These are phyloP conservation scores for Ogataea corticis DNA, from an alignment of 805 yeast species.

Conservation along the genomic window DNA sequence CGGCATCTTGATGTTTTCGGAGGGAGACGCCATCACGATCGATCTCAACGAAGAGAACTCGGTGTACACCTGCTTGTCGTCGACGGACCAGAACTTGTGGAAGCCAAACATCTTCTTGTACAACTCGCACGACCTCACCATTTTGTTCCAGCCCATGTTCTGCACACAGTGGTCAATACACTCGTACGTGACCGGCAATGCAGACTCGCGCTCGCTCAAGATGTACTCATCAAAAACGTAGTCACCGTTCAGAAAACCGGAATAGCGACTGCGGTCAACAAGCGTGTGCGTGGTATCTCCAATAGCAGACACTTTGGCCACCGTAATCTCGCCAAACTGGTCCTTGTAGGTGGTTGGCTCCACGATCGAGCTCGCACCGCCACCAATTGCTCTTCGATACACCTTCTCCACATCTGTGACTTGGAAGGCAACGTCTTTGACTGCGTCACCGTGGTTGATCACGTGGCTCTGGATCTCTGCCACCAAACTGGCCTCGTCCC, in stretches of 20 bases:
- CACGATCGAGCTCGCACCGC: slow-evolving; percentile 47
- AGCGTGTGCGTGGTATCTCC: slow-evolving; percentile 75
- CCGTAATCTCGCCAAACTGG: slow-evolving; percentile 47
- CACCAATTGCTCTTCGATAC: slow-evolving; percentile 45
- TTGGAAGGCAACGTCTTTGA: slow-evolving; percentile 71
- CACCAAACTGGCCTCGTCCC: slow-evolving; percentile 10
- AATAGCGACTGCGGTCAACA: slow-evolving; percentile 42
- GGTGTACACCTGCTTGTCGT: slow-evolving; percentile 72
- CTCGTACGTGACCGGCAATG: slow-evolving; percentile 34
- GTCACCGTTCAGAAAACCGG: slow-evolving; percentile 30
- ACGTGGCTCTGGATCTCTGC: slow-evolving; percentile 47
- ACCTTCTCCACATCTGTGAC: slow-evolving; percentile 52
- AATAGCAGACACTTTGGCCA: slow-evolving; percentile 52
- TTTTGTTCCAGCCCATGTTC: slow-evolving; percentile 68
- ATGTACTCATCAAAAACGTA: slow-evolving; percentile 10
- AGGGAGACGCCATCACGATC: slow-evolving; percentile 71
- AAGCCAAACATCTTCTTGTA: slow-evolving; percentile 70
- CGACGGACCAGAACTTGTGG: slow-evolving; percentile 82
- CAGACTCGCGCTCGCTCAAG: not conserved
- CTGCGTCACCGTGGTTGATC: slow-evolving; percentile 71
- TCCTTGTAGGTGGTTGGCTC: slow-evolving; percentile 38
- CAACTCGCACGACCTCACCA: slow-evolving; percentile 56
- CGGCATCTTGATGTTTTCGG: slow-evolving; percentile 73
- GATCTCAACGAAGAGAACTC: slow-evolving; percentile 69
- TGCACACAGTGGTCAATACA: slow-evolving; percentile 80